phyloP scores from a whole-genome alignment of 768 basidiomycete species.

The Cyathus striatus region DNA sequence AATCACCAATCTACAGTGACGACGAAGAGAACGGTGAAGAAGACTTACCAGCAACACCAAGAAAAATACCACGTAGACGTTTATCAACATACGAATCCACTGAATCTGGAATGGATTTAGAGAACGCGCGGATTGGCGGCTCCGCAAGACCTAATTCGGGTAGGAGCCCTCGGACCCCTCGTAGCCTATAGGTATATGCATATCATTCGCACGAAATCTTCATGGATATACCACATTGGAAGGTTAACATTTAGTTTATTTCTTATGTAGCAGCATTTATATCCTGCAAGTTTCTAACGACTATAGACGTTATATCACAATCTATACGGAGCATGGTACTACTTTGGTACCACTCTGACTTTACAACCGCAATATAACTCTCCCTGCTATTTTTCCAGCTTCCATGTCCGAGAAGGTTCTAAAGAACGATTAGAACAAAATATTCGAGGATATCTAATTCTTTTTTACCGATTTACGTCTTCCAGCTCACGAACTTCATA shows the following conservation, averaged over 20 bases:
- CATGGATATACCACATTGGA: no score
- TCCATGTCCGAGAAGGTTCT: slow-evolving; percentile 16
- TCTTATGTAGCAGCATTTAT: no score
- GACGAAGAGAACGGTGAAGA: slow-evolving; percentile 12
- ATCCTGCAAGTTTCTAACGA: no score
- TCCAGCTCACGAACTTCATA: slow-evolving; percentile 37
- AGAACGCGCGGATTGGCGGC: slow-evolving; percentile 30
- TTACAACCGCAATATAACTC: slow-evolving; percentile 6
- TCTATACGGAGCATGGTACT: no score
- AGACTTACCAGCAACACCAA: slow-evolving; percentile 3
- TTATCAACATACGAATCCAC: slow-evolving; percentile 47
- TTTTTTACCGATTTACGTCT: slow-evolving; percentile 37
- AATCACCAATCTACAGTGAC: slow-evolving; percentile 15
- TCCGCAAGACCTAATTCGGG: slow-evolving; percentile 19
- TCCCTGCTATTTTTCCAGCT: slow-evolving; percentile 15
- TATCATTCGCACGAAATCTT: no score
- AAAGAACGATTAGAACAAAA: neutral
- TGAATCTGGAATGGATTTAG: slow-evolving; percentile 44
- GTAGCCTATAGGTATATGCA: no score
- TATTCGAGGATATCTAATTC: neutral
- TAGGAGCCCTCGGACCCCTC: no score
- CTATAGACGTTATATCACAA: no score
- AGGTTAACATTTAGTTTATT: no score
- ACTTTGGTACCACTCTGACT: no score
- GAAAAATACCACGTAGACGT: slow-evolving; percentile 20